Evolutionary conservation across 768 basidiomycete genomes (phyloP).

Genomic region (Fomitopsis serialis): DNA sequence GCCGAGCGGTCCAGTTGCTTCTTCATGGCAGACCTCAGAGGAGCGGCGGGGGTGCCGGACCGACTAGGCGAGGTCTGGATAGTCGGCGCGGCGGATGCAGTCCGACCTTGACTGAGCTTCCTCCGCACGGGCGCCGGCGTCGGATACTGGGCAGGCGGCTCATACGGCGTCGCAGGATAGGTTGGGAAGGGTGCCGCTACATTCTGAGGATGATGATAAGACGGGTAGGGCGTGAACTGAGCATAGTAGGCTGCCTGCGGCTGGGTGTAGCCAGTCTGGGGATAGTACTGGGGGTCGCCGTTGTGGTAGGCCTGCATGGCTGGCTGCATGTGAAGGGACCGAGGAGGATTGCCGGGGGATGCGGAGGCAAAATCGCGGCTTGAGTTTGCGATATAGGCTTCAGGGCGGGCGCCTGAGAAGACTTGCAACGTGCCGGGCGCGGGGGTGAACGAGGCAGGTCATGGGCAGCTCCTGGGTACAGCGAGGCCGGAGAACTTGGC

Average conservation of each 20-base stretch:
- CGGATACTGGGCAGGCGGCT: slow-evolving; percentile 6
- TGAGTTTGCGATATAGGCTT: slow-evolving; percentile 5
- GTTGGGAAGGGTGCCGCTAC: slow-evolving; percentile 12
- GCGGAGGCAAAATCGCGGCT: not conserved
- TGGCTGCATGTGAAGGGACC: slow-evolving; percentile 3
- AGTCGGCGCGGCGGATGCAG: not conserved
- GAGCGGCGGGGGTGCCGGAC: slow-evolving; percentile 12
- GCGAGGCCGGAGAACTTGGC: not conserved
- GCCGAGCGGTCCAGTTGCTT: slow-evolving; percentile 28
- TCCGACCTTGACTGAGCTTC: not conserved
- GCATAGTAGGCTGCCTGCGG: slow-evolving; percentile 2
- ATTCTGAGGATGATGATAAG: slow-evolving; percentile 13
- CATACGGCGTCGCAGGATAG: slow-evolving; percentile 11
- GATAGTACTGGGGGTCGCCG: slow-evolving; percentile 14
- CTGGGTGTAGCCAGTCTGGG: slow-evolving; percentile 11
- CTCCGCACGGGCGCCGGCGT: slow-evolving; percentile 4
- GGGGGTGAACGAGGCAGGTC: slow-evolving; percentile 1
- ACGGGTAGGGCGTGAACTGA: slow-evolving; percentile 12
- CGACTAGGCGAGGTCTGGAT: not conserved
- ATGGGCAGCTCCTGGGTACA: not conserved
- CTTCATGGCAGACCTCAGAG: slow-evolving; percentile 56
- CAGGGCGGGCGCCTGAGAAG: slow-evolving; percentile 21
- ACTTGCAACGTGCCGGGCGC: slow-evolving; percentile 21
- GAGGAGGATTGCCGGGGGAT: not conserved
- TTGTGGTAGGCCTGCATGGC: slow-evolving; percentile 18